Evolutionary conservation across 148 eudicot species (phyloP).

Genomic region (Persicaria tinctoria): DNA sequence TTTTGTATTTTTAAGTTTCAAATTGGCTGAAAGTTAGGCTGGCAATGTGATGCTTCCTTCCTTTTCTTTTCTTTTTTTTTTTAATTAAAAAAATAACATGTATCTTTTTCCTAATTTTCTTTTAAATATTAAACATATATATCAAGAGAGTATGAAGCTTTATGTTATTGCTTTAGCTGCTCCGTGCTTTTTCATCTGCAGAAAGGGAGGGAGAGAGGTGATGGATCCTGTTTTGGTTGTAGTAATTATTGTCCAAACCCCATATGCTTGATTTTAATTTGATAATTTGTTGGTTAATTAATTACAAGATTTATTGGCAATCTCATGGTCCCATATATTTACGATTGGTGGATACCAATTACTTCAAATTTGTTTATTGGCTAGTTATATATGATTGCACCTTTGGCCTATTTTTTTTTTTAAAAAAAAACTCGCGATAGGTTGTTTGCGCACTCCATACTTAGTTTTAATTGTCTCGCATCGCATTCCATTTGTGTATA

Average conservation of each 20-base stretch:
- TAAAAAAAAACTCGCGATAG: too few relatives aligned
- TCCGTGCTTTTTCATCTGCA: not conserved
- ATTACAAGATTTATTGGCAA: too few relatives aligned
- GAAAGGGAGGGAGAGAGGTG: too few relatives aligned
- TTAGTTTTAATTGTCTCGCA: too few relatives aligned
- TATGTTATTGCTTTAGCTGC: slow-evolving; percentile 2
- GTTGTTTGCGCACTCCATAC: too few relatives aligned
- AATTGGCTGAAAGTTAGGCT: not conserved
- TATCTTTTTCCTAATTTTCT: not conserved
- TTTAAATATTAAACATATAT: not conserved
- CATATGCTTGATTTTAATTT: not conserved
- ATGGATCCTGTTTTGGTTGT: not conserved
- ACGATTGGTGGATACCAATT: too few relatives aligned
- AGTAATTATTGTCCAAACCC: not conserved
- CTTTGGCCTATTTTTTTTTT: too few relatives aligned
- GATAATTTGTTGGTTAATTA: too few relatives aligned
- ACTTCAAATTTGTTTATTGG: too few relatives aligned
- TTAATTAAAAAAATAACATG: not conserved
- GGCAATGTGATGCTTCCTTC: slow-evolving; percentile 5
- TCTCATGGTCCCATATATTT: too few relatives aligned
- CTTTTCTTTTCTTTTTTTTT: not conserved
- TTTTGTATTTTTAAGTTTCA: not conserved
- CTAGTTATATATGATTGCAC: too few relatives aligned
- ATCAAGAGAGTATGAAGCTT: not conserved
- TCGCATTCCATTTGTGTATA: too few relatives aligned